Conservation (phyloP, 305 asterid genomes). For the Fraxinus sp. region DNA sequence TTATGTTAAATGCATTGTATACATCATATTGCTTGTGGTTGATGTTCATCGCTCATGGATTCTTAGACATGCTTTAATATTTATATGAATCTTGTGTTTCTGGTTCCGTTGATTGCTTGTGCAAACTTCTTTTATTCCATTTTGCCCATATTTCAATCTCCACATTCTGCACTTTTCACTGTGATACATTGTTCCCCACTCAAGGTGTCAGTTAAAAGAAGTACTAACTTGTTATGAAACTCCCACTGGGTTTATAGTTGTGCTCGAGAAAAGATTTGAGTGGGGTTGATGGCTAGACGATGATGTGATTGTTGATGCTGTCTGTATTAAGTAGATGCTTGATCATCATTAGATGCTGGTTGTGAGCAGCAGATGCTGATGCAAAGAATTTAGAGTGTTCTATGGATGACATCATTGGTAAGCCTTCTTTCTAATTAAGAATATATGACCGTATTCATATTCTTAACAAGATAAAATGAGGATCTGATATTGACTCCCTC, state of each 20-base stretch:
- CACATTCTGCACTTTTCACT: neutral
- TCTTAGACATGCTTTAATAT: neutral
- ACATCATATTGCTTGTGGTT: neutral
- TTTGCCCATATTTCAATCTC: neutral
- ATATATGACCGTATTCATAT: neutral
- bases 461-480: neutral
- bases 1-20: neutral
- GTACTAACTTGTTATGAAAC: conserved; percentile 20
- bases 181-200: neutral
- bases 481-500: neutral
- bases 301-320: conserved; percentile 30
- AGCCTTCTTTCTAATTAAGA: conserved; percentile 2
- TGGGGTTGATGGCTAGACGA: conserved; percentile 24
- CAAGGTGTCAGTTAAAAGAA: conserved; percentile 8
- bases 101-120: neutral
- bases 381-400: conserved; percentile 15
- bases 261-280: conserved; percentile 28
- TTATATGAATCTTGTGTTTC: neutral
- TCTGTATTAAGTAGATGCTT: conserved; percentile 26
- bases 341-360: conserved; percentile 18
- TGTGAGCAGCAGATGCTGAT: conserved; percentile 25
- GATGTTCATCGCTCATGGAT: neutral
- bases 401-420: conserved; percentile 17
- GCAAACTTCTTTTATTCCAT: neutral
- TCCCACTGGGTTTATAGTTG: conserved; percentile 26